A percentile compares a stretch with the other conserved stretches of the same genome.
Conservation (phyloP, 768 basidiomycete species). For the Piloderma croceum region DNA sequence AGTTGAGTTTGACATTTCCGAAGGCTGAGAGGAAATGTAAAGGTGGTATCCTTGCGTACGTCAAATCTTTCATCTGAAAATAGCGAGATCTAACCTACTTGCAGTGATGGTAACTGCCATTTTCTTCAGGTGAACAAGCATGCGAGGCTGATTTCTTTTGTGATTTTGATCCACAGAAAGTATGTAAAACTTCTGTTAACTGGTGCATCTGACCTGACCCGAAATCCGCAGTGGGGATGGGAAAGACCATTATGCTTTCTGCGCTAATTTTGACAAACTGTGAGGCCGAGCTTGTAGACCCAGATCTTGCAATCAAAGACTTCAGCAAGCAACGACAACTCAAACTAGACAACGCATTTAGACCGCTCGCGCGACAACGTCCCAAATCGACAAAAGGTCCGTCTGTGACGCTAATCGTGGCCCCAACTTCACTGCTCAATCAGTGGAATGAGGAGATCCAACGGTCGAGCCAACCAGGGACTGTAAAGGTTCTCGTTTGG, state of each 20-base stretch:
- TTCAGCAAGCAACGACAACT: slow-evolving; percentile 48
- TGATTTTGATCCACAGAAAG: slow-evolving; percentile 37
- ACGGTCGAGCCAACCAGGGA: slow-evolving; percentile 70
- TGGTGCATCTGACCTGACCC: slow-evolving; percentile 4
- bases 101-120: slow-evolving; percentile 30
- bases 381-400: slow-evolving; percentile 25
- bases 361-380: slow-evolving; percentile 34
- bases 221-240: slow-evolving; percentile 74
- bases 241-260: slow-evolving; percentile 91
- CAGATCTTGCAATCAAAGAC: slow-evolving; percentile 19
- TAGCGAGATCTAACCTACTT: no score
- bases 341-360: slow-evolving; percentile 60
- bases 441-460: slow-evolving; percentile 95
- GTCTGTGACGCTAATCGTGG: slow-evolving; percentile 82
- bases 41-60: slow-evolving; percentile 90
- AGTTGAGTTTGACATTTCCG: slow-evolving; percentile 81
- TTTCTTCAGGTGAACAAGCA: slow-evolving; percentile 5
- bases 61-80: slow-evolving; percentile 7
- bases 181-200: slow-evolving; percentile 25
- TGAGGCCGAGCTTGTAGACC: slow-evolving; percentile 35
- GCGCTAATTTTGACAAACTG: slow-evolving; percentile 81
- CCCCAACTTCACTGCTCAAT: slow-evolving; percentile 83
- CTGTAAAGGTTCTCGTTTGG: slow-evolving; percentile 69
- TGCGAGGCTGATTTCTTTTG: no score
- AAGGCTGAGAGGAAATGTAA: slow-evolving; percentile 67